Conservation (phyloP, 208 protist species). For the Trichomonas tenax region DNA sequence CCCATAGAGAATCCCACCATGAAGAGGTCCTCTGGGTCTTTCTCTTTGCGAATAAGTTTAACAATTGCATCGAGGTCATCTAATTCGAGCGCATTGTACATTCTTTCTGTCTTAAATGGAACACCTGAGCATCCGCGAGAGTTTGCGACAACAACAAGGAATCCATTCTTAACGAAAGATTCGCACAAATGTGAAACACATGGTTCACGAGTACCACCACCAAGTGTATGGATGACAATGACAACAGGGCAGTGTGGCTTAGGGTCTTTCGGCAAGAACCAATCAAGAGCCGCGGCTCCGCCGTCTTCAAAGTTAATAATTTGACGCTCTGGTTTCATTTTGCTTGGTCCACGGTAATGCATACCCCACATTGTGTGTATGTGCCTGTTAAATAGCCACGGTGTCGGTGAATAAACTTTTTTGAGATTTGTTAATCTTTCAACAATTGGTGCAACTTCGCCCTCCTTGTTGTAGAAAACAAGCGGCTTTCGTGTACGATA, state of each 20-base stretch:
- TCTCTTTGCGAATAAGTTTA: background rate
- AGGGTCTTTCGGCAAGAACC: background rate
- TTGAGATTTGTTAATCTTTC: background rate
- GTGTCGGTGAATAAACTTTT: background rate
- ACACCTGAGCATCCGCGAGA: background rate
- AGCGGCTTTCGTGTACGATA: background rate
- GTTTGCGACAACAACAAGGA: background rate
- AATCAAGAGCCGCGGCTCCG: background rate
- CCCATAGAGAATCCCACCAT: background rate
- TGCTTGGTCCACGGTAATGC: background rate
- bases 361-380: background rate
- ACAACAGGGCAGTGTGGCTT: background rate
- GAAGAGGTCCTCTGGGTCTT: background rate
- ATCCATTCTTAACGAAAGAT: background rate
- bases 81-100: background rate
- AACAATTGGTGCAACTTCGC: background rate
- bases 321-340: background rate
- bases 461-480: background rate
- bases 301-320: background rate
- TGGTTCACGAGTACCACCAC: background rate
- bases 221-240: background rate
- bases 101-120: background rate
- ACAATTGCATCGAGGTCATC: background rate
- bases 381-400: background rate
- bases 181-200: background rate